Evolutionary conservation across 169 alveolate genomes (phyloP).

Genomic region (Plasmodium coatneyi): DNA sequence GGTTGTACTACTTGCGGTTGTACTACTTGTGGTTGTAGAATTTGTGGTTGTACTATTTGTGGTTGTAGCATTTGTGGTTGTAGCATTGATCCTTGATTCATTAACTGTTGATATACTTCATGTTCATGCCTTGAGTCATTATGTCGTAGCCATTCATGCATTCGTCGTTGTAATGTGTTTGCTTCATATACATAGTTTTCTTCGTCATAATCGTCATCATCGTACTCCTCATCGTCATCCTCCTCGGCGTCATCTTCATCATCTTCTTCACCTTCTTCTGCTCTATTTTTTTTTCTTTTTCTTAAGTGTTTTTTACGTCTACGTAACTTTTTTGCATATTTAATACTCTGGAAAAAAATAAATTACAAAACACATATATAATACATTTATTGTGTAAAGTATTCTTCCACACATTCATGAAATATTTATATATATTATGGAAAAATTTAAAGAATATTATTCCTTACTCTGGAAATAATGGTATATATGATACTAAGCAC

Average conservation of each 20-base stretch:
- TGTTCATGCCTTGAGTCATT: not conserved
- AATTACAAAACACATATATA: not conserved
- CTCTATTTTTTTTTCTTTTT: not conserved
- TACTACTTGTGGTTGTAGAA: not conserved
- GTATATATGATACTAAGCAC: not conserved
- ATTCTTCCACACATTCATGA: not conserved
- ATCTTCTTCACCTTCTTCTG: not conserved
- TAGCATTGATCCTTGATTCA: not conserved
- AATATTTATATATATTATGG: not conserved
- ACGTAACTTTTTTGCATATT: not conserved
- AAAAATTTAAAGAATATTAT: not conserved
- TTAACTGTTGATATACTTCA: not conserved
- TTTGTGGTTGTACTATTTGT: not conserved
- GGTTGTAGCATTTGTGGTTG: not conserved
- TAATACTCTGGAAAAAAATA: not conserved
- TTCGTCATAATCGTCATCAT: not conserved
- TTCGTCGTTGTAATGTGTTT: not conserved
- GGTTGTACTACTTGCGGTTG: not conserved
- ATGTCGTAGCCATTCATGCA: not conserved
- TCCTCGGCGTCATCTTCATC: not conserved
- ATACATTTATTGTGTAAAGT: not conserved
- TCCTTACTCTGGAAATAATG: not conserved
- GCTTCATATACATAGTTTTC: not conserved
- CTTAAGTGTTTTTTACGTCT: not conserved
- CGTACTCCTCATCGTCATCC: not conserved